Evolutionary conservation across 805 yeast genomes (phyloP), one percentile per base, ranked within the genome.

Genomic region (Zygosaccharomyces siamensis): DNA sequence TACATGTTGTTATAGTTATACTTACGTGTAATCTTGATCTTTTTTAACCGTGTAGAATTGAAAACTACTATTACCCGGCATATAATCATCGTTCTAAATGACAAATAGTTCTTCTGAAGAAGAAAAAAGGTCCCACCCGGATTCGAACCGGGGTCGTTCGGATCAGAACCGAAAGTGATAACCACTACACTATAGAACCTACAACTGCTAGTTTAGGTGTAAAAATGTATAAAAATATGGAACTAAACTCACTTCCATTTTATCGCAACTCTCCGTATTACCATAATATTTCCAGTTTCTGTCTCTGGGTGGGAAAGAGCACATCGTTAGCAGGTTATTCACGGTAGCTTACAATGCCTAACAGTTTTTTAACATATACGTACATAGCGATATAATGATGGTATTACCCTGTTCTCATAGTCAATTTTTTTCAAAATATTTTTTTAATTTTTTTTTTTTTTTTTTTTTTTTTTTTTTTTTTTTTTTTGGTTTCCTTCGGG

Each of bases 81-180:
- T 5, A n/a, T 37, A 3, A 21, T 4, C 3, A 4, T 23, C 41
- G 28, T 24, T 7, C 8, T 12, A 10, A 38, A 31, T 38, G 41
- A 38, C 2, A 24, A 8, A 1, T 21, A 2, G 1, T 12, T 23
- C 10, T 23, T n/a, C 5, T 26, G 26, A 5, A 8, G 63, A 26
- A 5, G 8, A 66, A 66, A 58, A 46, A 32, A 80, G 86, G 84
- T 81, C 86, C 81, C 78, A 78, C 86, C 86, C 86, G 86, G 86
- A 80, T 79, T 81, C 87, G 87, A 81, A 81, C 86, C 79, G 85
- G 85, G 84, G 87, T 81, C 79, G 77, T 68, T 68, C 78, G 79
- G 79, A 74, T 75, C 79, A 75, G 74, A 75, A 75, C 79, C 79
- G 78, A 74, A 71, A 66, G 79, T 75, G 79, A 75, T 75, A 72